Percentiles rank a stretch among this genome's conserved stretches.
Conservation (phyloP, 2,329 filamentous ascomycete genomes). For the Clarireedia homoeocarpa region DNA sequence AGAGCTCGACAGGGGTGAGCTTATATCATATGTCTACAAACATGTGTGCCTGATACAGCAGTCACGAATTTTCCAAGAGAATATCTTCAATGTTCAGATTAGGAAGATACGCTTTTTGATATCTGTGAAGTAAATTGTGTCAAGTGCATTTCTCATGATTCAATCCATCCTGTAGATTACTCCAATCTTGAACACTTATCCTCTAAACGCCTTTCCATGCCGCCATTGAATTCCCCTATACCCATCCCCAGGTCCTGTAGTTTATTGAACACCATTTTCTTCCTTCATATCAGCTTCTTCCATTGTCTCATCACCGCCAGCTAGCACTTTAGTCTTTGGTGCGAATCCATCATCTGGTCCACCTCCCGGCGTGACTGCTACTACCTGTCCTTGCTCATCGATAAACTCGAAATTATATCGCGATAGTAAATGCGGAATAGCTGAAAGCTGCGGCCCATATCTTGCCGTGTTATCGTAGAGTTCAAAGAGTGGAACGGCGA, state of each 20-base stretch:
- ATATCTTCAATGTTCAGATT: background rate
- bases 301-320: slow-evolving; percentile 51
- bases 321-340: slow-evolving; percentile 58
- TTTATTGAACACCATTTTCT: slow-evolving; percentile 33
- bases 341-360: slow-evolving; percentile 47
- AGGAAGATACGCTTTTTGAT: background rate
- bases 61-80: no score
- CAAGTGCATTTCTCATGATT: background rate
- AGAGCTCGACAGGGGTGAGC: background rate
- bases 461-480: slow-evolving; percentile 94
- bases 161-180: slow-evolving; percentile 7
- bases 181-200: slow-evolving; percentile 11
- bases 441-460: slow-evolving; percentile 92
- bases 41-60: background rate
- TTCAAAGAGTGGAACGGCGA: slow-evolving; percentile 94
- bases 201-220: slow-evolving; percentile 18
- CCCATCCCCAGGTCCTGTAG: background rate
- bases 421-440: slow-evolving; percentile 89
- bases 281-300: slow-evolving; percentile 30
- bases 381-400: slow-evolving; percentile 83
- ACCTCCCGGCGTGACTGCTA: slow-evolving; percentile 73
- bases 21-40: no score
- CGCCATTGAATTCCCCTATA: background rate
- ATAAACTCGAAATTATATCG: slow-evolving; percentile 97
- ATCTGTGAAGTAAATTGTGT: background rate